A percentile compares a stretch with the other conserved stretches of the same genome.
Conservation (phyloP, 768 basidiomycete species). For the Termitomyces sp. region DNA sequence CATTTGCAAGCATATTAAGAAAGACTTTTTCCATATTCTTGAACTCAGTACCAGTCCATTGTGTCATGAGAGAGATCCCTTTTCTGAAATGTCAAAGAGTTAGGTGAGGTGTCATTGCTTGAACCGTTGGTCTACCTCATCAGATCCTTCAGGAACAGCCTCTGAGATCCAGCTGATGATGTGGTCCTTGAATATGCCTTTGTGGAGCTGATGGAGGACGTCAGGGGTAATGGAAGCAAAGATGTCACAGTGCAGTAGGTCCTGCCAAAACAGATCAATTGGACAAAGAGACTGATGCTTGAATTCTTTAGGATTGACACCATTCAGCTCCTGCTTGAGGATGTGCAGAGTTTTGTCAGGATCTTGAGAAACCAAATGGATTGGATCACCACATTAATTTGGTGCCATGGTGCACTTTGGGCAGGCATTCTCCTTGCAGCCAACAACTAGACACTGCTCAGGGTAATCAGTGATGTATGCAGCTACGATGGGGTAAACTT, state of each 20-base stretch:
- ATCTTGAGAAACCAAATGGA: background rate
- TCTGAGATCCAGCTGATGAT: slow-evolving; percentile 35
- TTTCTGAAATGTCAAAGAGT: no score
- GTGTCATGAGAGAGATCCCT: no score
- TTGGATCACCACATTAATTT: slow-evolving; percentile 12
- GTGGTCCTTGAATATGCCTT: slow-evolving; percentile 46
- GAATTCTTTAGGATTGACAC: slow-evolving; percentile 8
- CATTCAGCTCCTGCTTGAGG: background rate
- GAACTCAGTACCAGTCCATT: no score
- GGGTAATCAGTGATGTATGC: background rate
- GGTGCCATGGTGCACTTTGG: slow-evolving; percentile 22
- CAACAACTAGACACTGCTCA: no score
- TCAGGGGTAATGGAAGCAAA: slow-evolving; percentile 34
- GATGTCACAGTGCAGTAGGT: slow-evolving; percentile 35
- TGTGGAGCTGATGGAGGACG: slow-evolving; percentile 44
- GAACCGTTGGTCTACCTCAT: slow-evolving; percentile 30
- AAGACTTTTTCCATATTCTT: no score
- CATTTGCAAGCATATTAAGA: no score
- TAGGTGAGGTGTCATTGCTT: slow-evolving; percentile 20
- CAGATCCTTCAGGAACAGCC: background rate
- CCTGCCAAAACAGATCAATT: slow-evolving; percentile 35
- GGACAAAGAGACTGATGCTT: slow-evolving; percentile 6
- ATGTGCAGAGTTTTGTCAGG: no score
- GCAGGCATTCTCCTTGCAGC: slow-evolving; percentile 20
- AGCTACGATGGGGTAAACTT: no score